Base-by-base conservation (phyloP, 345 rosid genomes). In the Gossypium australe region DNA sequence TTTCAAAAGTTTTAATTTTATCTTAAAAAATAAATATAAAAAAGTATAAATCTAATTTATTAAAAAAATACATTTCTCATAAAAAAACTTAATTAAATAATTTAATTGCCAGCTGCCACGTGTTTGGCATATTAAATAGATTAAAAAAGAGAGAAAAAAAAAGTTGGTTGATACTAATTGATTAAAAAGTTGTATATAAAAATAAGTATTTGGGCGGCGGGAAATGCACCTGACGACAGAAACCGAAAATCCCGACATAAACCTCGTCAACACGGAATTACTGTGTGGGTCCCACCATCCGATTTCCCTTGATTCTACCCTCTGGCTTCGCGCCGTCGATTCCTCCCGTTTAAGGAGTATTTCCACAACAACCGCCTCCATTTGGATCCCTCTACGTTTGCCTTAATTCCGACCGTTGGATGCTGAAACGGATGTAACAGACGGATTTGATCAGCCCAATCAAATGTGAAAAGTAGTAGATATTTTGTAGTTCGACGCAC, bases 231-330 rank as follows among this genome's bases (percentile, higher is more conserved):
- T 86, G 87, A 84, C 76, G 85, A 81, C 89, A 83, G 6, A 81
- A 25, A 81, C 79, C 79, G 58, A 85, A 34, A 80, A 84, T 77
- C 80, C 88, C 83, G 86, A 89, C 91, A 84, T 57, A 25, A 75
- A 83, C 84, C 86, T 82, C 84, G 92, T 89, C 89, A 81, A 82
- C 92, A 78, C 82, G 88, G 82, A 74, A 80, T 77, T 84, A 60
- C 77, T 71, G 63, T 17, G 3, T 52, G 76, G 75, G 71, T 48
- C 78, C 81, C 75, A 55, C 1, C 12, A 2, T 11, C 25, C 11
- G 13, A 61, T 29, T 55, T 11, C 18, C 16, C 16, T n/a, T 29
- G 47, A 52, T 52, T 29, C 25, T 45, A 14, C 9, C 45, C 5
- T 70, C 73, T 10, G 60, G 57, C 58, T 81, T 68, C 65, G 29